Evolutionary conservation across 441 rosid species (phyloP), one percentile per base, ranked within the genome.

Genomic region (Flueggea neowawraea): DNA sequence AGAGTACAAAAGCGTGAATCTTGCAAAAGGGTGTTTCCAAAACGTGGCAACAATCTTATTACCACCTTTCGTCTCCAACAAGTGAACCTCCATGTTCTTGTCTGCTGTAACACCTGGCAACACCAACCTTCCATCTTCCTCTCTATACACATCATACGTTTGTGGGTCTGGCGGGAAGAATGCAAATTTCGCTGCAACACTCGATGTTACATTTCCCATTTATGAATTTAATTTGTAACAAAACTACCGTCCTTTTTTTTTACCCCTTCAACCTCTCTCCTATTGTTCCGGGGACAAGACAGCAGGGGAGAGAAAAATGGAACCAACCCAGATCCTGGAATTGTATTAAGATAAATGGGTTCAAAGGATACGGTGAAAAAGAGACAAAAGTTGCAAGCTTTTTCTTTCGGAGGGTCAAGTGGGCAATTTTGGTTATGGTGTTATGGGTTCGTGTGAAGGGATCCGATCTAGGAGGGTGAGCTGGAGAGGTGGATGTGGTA

Each of bases 131-230:
- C 96, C 97, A 13, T 83, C 90, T 62, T 77, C 85, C 47, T 77
- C 91, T 55, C 52, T 73, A 31, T 60, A 55, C 50, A 93, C 82
- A 14, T 82, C 85, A 66, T 94, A 94, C 28, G 96, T 89, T 17
- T 95, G 86, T 0, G 98, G 98, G 76, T 89, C 95, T 33, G 98
- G 98, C 17, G 98, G 98, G 58, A 94, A 94, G 60, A 94, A 94
- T 10, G 98, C 98, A 69, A 94, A 84, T 82, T 89, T 94, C 39
- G 98, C 90, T 15, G 98, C 98, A 78, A 94, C 96, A 58, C 66
- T 83, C 32, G 97, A 88, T 60, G 98, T 90, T 48, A 90, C 97
- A 67, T 89, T 94, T 55, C 98, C 98, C 98, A 94, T 93, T 57
- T 72, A 65, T 61, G 4, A 14, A 47, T 9, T 0, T 47, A 14